These are phyloP conservation scores for Amanita rimosa DNA, from an alignment of 768 basidiomycete species.

Conservation along the genomic window DNA sequence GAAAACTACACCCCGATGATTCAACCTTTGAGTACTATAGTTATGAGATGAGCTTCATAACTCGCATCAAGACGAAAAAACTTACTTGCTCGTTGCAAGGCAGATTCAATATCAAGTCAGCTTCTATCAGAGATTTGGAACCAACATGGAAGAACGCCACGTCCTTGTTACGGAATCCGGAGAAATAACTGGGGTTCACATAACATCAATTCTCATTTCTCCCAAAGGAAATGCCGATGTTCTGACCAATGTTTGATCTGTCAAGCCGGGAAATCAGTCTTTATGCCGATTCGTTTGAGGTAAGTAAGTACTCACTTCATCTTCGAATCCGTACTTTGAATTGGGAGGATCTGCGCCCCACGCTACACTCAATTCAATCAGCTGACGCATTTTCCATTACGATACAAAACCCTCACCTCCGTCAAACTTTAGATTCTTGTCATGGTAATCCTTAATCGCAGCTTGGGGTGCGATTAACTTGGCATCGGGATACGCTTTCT, in stretches of 20 bases:
- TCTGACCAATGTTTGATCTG: conserved; percentile 40
- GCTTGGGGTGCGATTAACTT: conserved; percentile 61
- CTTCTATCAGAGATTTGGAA: conserved; percentile 65
- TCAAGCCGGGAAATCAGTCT: neutral
- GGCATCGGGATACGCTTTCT: conserved; percentile 58
- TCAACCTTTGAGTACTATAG: conserved; percentile 29
- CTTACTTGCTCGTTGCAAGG: conserved; percentile 64
- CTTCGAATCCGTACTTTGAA: conserved; percentile 71
- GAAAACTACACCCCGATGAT: conserved; percentile 13
- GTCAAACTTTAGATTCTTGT: conserved; percentile 44
- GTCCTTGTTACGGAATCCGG: conserved; percentile 66
- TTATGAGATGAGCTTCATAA: neutral
- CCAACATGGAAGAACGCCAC: conserved; percentile 71
- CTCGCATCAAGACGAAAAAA: neutral
- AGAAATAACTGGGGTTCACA: conserved; percentile 43
- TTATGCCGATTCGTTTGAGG: neutral
- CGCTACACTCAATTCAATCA: conserved; percentile 17
- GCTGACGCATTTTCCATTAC: neutral
- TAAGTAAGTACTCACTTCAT: conserved; percentile 28
- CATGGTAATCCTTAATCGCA: conserved; percentile 35
- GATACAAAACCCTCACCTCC: conserved; percentile 35
- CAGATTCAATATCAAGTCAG: conserved; percentile 78
- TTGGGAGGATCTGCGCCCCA: conserved; percentile 55
- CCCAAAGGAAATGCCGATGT: neutral
- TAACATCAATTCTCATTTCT: neutral